Percentiles rank a stretch among this genome's conserved stretches.
phyloP scores from a whole-genome alignment of 192 early-diverging fungal species.

The Irineochytrium annulatum region DNA sequence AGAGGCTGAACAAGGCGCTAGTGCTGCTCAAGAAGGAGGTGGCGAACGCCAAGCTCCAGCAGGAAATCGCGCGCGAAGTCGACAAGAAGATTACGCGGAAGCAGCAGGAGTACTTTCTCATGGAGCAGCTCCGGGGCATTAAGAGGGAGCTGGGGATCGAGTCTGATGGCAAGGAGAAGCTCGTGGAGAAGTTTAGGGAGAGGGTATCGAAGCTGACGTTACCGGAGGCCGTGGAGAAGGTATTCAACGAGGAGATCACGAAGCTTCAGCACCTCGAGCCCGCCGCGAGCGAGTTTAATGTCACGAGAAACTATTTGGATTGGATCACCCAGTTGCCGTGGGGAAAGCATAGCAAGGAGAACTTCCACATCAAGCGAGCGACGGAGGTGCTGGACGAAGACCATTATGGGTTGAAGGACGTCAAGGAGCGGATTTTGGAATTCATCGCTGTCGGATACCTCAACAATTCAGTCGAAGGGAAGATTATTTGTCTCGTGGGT shows the following conservation, averaged over 20 bases:
- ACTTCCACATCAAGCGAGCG: constrained; percentile 89
- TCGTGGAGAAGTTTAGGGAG: constrained; percentile 90
- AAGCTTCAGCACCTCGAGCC: constrained; percentile 93
- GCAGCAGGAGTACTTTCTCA: constrained; percentile 97
- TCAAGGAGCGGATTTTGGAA: constrained; percentile 98
- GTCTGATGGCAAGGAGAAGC: constrained; percentile 96
- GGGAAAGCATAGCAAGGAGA: constrained; percentile 86
- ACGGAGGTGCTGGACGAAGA: constrained; percentile 91
- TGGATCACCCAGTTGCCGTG: constrained; percentile 98
- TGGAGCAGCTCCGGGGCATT: constrained; percentile 99
- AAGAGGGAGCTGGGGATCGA: constrained; percentile 99
- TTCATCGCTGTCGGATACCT: constrained; percentile 98
- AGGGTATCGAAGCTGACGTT: constrained; percentile 79
- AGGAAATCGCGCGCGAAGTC: constrained; percentile 96
- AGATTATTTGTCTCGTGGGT: constrained; percentile 96
- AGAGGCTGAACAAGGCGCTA: constrained; percentile 87
- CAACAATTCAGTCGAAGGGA: constrained; percentile 93
- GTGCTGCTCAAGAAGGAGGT: constrained; percentile 96
- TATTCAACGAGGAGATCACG: constrained; percentile 96
- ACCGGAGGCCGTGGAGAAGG: constrained; percentile 87
- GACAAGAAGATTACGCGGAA: constrained; percentile 96
- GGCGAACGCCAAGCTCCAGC: constrained; percentile 94
- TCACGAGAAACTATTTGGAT: constrained; percentile 97
- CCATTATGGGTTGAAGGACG: constrained; percentile 99
- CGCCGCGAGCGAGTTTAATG: constrained; percentile 95